A percentile compares a stretch with the other conserved stretches of the same genome.
These are phyloP conservation scores for Trichomonas gallinae DNA, from an alignment of 208 protist genomes.

Conservation along the genomic window DNA sequence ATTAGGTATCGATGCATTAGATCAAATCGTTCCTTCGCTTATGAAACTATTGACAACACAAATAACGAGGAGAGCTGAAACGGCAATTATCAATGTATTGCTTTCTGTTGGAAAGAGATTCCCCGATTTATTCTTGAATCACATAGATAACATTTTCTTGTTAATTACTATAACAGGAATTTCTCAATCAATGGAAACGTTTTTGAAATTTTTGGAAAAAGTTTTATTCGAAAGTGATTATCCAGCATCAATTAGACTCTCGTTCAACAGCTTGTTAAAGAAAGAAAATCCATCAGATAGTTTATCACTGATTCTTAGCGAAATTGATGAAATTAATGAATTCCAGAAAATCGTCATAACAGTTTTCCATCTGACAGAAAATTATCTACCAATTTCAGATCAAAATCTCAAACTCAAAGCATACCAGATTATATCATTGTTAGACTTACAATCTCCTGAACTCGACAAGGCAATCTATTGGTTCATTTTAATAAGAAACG, in stretches of 20 bases:
- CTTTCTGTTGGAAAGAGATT: background rate
- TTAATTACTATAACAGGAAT: background rate
- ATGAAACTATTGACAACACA: background rate
- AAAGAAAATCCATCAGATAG: background rate
- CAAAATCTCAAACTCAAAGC: background rate
- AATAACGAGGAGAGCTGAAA: background rate
- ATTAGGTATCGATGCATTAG: background rate
- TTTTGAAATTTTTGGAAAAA: background rate
- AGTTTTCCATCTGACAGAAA: background rate
- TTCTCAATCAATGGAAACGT: background rate
- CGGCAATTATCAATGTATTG: background rate
- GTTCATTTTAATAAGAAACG: background rate
- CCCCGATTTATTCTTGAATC: background rate
- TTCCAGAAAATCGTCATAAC: background rate
- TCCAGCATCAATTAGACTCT: background rate
- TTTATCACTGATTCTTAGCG: background rate
- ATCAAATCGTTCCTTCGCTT: background rate
- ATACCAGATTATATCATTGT: background rate
- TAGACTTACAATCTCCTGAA: background rate
- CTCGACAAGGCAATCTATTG: background rate
- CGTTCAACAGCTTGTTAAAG: background rate
- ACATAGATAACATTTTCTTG: background rate
- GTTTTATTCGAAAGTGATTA: background rate
- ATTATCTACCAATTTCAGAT: background rate
- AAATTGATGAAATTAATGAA: background rate